Evolutionary conservation across 202 grass and related monocot species (phyloP).

Genomic region (Elaeis oleifera): DNA sequence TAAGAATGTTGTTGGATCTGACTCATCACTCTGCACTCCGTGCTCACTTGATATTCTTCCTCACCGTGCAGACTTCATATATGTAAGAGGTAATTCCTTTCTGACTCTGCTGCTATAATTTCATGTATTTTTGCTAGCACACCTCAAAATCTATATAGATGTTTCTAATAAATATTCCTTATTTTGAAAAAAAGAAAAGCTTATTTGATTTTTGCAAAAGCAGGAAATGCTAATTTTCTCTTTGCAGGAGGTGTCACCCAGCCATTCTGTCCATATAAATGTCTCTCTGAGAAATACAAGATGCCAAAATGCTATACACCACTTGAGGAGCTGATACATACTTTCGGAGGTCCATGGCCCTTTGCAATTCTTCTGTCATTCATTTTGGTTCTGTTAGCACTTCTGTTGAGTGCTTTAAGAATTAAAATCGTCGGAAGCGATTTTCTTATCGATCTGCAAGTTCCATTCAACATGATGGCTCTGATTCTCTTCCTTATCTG

Average conservation of each 20-base stretch:
- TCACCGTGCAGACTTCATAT: conserved; percentile 76
- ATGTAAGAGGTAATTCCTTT: conserved; percentile 76
- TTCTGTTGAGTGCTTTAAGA: conserved; percentile 85
- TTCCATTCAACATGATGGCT: conserved; percentile 65
- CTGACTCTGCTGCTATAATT: neutral
- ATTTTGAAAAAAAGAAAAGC: neutral
- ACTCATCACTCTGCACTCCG: conserved; percentile 68
- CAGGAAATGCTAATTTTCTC: conserved; percentile 26
- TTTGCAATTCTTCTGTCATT: conserved; percentile 75
- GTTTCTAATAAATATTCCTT: neutral
- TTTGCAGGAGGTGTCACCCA: conserved; percentile 86
- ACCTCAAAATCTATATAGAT: neutral
- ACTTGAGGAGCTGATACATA: conserved; percentile 83
- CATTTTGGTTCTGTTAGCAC: conserved; percentile 72
- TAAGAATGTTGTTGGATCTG: conserved; percentile 76
- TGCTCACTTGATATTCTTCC: conserved; percentile 74
- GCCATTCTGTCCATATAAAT: conserved; percentile 68
- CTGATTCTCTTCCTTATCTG: conserved; percentile 76
- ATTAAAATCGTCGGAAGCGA: conserved; percentile 84
- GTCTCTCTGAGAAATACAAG: conserved; percentile 93
- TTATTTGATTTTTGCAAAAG: neutral
- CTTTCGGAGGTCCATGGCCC: conserved; percentile 88
- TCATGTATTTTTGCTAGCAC: neutral
- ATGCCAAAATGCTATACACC: conserved; percentile 99
- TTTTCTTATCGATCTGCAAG: conserved; percentile 57